Percentiles rank a stretch among this genome's conserved stretches.
These are phyloP conservation scores for Aspergillus asperescens DNA, from an alignment of 495 filamentous ascomycete species.

Conservation along the genomic window DNA sequence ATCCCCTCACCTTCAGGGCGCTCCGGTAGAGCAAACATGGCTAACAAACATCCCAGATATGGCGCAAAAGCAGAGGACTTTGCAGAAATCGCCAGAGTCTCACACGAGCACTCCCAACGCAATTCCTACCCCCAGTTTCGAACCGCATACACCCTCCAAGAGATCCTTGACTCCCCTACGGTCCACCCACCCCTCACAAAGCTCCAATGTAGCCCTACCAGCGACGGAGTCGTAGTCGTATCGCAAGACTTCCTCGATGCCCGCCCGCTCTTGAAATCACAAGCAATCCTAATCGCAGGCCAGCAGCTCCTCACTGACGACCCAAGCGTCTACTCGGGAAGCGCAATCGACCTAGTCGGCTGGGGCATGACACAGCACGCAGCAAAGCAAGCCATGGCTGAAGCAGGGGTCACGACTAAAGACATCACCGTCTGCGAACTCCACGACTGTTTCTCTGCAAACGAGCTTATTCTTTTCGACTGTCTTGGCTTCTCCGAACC, in stretches of 20 bases:
- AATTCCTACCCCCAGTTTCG: slow-evolving; percentile 98
- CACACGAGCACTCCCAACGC: slow-evolving; percentile 80
- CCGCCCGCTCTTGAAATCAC: slow-evolving; percentile 69
- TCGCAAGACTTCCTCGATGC: slow-evolving; percentile 82
- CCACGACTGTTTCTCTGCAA: slow-evolving; percentile 96
- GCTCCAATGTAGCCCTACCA: slow-evolving; percentile 81
- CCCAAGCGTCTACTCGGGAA: slow-evolving; percentile 64
- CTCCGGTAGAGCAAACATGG: neutral
- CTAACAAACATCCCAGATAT: slow-evolving; percentile 50
- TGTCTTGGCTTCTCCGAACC: slow-evolving; percentile 71
- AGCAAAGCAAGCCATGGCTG: slow-evolving; percentile 57
- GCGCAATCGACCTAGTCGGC: slow-evolving; percentile 82
- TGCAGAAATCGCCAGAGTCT: slow-evolving; percentile 87
- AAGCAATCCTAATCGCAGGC: slow-evolving; percentile 83
- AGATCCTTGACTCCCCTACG: slow-evolving; percentile 70
- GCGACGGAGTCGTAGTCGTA: slow-evolving; percentile 86
- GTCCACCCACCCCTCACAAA: slow-evolving; percentile 77
- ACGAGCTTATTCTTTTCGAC: slow-evolving; percentile 87
- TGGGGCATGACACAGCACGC: slow-evolving; percentile 76
- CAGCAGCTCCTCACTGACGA: slow-evolving; percentile 82
- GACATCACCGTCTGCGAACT: slow-evolving; percentile 85
- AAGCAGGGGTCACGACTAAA: slow-evolving; percentile 62
- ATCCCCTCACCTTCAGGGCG: neutral
- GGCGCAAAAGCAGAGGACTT: slow-evolving; percentile 82
- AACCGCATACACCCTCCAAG: slow-evolving; percentile 80